Evolutionary conservation across 441 rosid genomes (phyloP).

Genomic region (Eutrema salsugineum): DNA sequence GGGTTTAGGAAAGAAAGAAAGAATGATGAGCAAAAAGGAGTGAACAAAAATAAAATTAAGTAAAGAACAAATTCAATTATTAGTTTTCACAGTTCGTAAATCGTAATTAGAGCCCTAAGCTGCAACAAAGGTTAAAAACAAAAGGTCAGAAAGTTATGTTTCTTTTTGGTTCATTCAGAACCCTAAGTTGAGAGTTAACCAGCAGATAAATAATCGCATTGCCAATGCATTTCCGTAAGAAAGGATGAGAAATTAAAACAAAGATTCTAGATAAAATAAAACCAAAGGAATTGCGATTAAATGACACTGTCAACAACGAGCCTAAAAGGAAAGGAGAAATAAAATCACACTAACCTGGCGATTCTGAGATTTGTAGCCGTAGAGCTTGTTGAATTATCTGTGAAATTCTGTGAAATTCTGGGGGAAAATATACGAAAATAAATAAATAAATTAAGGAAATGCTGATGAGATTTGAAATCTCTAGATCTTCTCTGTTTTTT

Average conservation of each 20-base stretch:
- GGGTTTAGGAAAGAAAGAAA: constrained; percentile 13
- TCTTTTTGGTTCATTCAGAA: background rate
- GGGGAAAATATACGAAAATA: background rate
- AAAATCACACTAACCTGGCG: constrained; percentile 25
- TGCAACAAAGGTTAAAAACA: too few relatives aligned
- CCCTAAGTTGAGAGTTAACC: background rate
- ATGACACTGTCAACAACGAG: background rate
- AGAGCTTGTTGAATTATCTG: background rate
- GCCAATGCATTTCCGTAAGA: background rate
- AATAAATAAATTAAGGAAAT: background rate
- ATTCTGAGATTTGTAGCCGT: constrained; percentile 4
- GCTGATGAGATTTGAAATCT: background rate
- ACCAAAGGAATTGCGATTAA: background rate
- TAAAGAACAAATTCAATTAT: background rate
- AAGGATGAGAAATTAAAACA: background rate
- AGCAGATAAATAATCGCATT: background rate
- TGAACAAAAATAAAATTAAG: background rate
- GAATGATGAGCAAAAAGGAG: background rate
- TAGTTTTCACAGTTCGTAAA: background rate
- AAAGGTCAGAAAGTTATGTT: too few relatives aligned
- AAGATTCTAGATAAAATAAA: background rate
- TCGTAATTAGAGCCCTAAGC: background rate
- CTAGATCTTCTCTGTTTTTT: constrained; percentile 5
- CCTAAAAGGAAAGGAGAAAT: background rate
- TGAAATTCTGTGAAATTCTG: background rate